Base-by-base conservation (phyloP, 2,329 filamentous ascomycete species). In the Lasiodiplodia gonubiensis region DNA sequence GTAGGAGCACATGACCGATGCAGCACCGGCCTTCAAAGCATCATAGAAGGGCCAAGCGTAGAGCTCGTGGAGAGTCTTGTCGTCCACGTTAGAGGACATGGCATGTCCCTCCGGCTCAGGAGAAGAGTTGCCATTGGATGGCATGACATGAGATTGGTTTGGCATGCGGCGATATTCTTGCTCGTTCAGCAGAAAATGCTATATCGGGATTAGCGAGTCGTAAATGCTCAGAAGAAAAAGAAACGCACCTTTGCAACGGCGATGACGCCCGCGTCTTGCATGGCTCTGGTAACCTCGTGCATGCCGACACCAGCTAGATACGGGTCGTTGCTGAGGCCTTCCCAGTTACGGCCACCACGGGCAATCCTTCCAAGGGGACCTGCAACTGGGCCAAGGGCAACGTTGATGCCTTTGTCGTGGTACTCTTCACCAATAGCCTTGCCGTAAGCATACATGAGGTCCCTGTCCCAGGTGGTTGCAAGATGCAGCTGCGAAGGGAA, bases 321-420 rank as follows among this genome's bases (percentile, higher is more conserved):
- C 0, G 91, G 90, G 73, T 93, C 91, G 0, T 85, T 79, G 2
- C 90, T 89, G 70, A 93, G 90, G 0, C 88, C 87, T 75, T 93
- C 91, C 90, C 90, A 93, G 71, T 87, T 91, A 21, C 91, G 85
- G 2, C 82, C 82, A 18, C 80, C 82, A 61, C 74, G 75, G n/a
- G 77, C 77, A 73, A 92, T 89, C 8, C 90, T 85, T 2, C 91
- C 91, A 1, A 93, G 75, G 0, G 92, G 87, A 0, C 90, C 91
- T 33, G 92, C 88, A 0, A 86, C 83, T 0, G 91, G 91, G 0
- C 90, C 90, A 6, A 94, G 82, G 70, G 87, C 88, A 65, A 92
- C 83, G 73, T 93, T 88, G 48, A 88, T 85, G 1, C 91, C 78
- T 68, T 80, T 78, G 33, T 69, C 74, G 59, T 72, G 54, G 69